Percentiles rank a stretch among this genome's conserved stretches.
Evolutionary conservation across 148 eudicot genomes (phyloP).

Genomic region (Pharnaceum exiguum): DNA sequence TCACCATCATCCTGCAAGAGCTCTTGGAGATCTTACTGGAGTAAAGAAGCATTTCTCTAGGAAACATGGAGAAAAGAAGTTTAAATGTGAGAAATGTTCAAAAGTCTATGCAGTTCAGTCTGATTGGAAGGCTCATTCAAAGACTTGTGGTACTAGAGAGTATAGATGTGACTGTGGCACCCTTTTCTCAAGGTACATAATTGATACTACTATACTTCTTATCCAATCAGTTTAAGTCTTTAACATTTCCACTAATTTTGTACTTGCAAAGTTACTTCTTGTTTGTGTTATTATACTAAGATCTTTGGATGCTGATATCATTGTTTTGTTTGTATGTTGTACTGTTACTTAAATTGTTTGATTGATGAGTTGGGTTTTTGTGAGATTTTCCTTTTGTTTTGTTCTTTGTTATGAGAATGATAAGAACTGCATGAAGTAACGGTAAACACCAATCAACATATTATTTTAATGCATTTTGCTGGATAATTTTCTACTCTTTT

Average conservation of each 20-base stretch:
- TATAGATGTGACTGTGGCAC: slow-evolving; percentile 95
- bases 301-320: too few relatives aligned
- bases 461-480: too few relatives aligned
- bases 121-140: slow-evolving; percentile 96
- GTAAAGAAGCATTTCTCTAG: slow-evolving; percentile 88
- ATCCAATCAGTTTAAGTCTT: not conserved
- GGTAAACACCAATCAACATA: not conserved
- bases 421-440: slow-evolving; percentile 20
- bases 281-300: slow-evolving; percentile 9
- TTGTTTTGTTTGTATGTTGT: slow-evolving; percentile 9
- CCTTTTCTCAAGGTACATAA: slow-evolving; percentile 70
- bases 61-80: slow-evolving; percentile 94
- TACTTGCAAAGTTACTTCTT: not conserved
- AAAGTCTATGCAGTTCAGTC: slow-evolving; percentile 91
- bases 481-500: too few relatives aligned
- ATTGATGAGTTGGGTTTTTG: slow-evolving; percentile 4
- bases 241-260: not conserved
- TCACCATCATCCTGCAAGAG: slow-evolving; percentile 86
- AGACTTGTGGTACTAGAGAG: slow-evolving; percentile 89
- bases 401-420: slow-evolving; percentile 3
- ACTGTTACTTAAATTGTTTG: slow-evolving; percentile 2
- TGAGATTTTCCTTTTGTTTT: slow-evolving; percentile 8
- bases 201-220: not conserved
- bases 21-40: slow-evolving; percentile 92
- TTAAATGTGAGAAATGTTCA: slow-evolving; percentile 81